These are phyloP conservation scores for Cyberlindnera xylosilytica DNA, from an alignment of 805 yeast genomes.

Conservation along the genomic window DNA sequence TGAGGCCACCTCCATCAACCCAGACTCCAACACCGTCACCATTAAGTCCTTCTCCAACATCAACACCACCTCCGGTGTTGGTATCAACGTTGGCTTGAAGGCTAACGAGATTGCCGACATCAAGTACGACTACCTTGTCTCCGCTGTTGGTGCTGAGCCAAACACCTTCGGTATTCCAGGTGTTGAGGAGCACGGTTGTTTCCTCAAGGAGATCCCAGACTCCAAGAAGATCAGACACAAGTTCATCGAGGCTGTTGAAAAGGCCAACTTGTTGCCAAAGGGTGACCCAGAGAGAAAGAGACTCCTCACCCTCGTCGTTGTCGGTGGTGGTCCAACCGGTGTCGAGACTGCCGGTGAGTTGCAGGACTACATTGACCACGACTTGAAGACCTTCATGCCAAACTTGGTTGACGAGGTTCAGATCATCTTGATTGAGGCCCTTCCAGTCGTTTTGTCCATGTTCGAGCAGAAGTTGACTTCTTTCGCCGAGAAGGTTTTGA, in stretches of 20 bases:
- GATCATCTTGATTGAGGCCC: slow-evolving; percentile 85
- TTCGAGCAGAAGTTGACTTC: slow-evolving; percentile 42
- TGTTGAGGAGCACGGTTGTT: slow-evolving; percentile 77
- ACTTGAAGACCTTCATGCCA: slow-evolving; percentile 83
- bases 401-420: slow-evolving; percentile 79
- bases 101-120: slow-evolving; percentile 41
- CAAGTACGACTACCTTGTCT: slow-evolving; percentile 78
- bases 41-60: slow-evolving; percentile 43
- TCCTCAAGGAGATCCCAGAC: slow-evolving; percentile 86
- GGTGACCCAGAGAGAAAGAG: slow-evolving; percentile 80
- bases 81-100: slow-evolving; percentile 31
- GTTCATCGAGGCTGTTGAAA: slow-evolving; percentile 84
- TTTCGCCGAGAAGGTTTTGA: slow-evolving; percentile 40
- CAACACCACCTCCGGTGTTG: slow-evolving; percentile 36
- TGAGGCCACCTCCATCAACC: slow-evolving; percentile 82
- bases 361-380: slow-evolving; percentile 92
- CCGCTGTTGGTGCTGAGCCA: slow-evolving; percentile 93
- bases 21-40: slow-evolving; percentile 63
- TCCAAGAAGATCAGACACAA: slow-evolving; percentile 77
- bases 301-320: slow-evolving; percentile 81
- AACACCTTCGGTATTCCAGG: slow-evolving; percentile 94
- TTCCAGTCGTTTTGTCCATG: slow-evolving; percentile 76
- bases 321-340: slow-evolving; percentile 99
- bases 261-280: slow-evolving; percentile 79
- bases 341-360: slow-evolving; percentile 96